Evolutionary conservation across 192 early-diverging fungal genomes (phyloP).

Genomic region (Entomortierella chlamydospora): DNA sequence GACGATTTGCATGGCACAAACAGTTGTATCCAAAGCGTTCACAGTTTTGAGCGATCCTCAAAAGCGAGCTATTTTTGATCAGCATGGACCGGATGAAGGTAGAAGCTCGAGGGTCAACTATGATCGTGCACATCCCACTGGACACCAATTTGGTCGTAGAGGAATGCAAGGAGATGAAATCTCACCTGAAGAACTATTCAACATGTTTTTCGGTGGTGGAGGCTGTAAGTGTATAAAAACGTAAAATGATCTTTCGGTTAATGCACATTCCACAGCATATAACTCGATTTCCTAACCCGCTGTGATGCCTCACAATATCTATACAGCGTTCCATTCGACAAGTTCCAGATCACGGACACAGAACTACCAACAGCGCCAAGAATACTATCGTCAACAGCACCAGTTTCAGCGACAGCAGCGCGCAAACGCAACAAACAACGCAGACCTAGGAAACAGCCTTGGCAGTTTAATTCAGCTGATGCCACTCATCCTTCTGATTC

Average conservation of each 20-base stretch:
- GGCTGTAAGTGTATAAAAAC: slow-evolving; percentile 48
- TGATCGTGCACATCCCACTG: slow-evolving; percentile 39
- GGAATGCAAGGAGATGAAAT: slow-evolving; percentile 75
- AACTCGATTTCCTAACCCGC: slow-evolving; percentile 1
- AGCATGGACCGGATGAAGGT: slow-evolving; percentile 82
- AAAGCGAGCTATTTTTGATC: slow-evolving; percentile 89
- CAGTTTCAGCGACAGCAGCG: slow-evolving; percentile 54
- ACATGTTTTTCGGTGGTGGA: slow-evolving; percentile 93
- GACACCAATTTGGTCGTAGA: slow-evolving; percentile 34
- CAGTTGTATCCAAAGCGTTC: slow-evolving; percentile 93
- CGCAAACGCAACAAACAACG: slow-evolving; percentile 16
- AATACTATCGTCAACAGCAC: slow-evolving; percentile 54
- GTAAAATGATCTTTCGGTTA: too few relatives aligned
- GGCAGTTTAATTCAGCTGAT: slow-evolving; percentile 78
- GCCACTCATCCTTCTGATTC: slow-evolving; percentile 80
- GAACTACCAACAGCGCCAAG: slow-evolving; percentile 47
- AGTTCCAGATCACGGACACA: slow-evolving; percentile 55
- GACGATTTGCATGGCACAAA: not conserved
- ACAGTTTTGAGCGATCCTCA: slow-evolving; percentile 87
- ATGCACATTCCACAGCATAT: not conserved
- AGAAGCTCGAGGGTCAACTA: slow-evolving; percentile 52
- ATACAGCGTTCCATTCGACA: slow-evolving; percentile 53
- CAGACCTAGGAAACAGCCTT: slow-evolving; percentile 24
- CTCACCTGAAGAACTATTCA: slow-evolving; percentile 94
- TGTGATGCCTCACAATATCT: too few relatives aligned